Evolutionary conservation across 441 rosid genomes (phyloP).

Genomic region (Mallotus japonicus): DNA sequence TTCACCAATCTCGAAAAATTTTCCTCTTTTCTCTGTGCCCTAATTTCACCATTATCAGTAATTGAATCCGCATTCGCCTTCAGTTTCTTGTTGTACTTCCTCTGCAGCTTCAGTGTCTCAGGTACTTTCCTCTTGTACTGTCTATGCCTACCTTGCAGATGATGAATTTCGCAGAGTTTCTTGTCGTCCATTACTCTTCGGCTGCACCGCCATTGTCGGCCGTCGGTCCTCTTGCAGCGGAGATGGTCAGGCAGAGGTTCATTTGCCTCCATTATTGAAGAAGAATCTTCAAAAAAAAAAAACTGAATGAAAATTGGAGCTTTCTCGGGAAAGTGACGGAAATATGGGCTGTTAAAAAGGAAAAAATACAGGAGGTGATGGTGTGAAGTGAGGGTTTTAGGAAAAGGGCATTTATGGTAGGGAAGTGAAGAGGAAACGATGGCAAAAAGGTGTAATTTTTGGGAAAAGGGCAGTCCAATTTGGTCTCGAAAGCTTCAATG

Average conservation of each 20-base stretch:
- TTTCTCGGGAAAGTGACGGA: conserved; percentile 29
- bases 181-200: conserved; percentile 66
- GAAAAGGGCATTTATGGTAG: conserved; percentile 21
- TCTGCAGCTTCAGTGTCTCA: conserved; percentile 55
- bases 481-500: conserved; percentile 31
- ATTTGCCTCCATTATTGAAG: conserved; percentile 43
- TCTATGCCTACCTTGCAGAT: conserved; percentile 58
- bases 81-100: conserved; percentile 38
- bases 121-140: conserved; percentile 59
- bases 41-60: conserved; percentile 33
- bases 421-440: conserved; percentile 27
- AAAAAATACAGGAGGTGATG: not conserved
- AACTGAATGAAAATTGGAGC: not conserved
- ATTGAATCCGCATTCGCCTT: conserved; percentile 15
- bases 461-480: conserved; percentile 39
- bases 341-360: not conserved
- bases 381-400: conserved; percentile 18
- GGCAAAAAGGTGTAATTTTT: conserved; percentile 40
- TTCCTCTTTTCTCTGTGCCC: conserved; percentile 50
- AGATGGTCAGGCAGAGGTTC: conserved; percentile 68
- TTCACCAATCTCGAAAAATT: conserved; percentile 30
- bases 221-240: conserved; percentile 90
- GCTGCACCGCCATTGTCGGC: conserved; percentile 89
- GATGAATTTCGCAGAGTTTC: conserved; percentile 82
- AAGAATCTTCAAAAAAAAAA: not conserved